A percentile compares a stretch with the other conserved stretches of the same genome.
phyloP scores from a whole-genome alignment of 2,329 filamentous ascomycete species.

The Polychaeton citri region DNA sequence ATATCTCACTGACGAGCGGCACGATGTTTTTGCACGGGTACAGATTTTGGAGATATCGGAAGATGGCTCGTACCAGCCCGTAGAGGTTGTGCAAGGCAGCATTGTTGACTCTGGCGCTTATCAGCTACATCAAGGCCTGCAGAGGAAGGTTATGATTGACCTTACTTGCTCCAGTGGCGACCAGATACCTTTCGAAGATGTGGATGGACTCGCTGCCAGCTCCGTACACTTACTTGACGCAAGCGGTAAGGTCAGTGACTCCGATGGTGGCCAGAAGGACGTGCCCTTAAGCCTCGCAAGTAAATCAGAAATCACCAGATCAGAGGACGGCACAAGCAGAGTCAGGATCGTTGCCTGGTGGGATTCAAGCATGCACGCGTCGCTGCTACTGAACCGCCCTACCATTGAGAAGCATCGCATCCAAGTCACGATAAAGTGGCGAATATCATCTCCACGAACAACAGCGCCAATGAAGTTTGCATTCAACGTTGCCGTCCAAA shows the following conservation, averaged over 20 bases:
- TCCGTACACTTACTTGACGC: slow-evolving; percentile 73
- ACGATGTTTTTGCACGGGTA: slow-evolving; percentile 78
- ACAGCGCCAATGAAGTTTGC: slow-evolving; percentile 82
- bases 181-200: slow-evolving; percentile 74
- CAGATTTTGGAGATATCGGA: slow-evolving; percentile 89
- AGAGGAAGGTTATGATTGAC: slow-evolving; percentile 74
- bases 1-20: slow-evolving; percentile 84
- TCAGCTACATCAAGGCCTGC: slow-evolving; percentile 87
- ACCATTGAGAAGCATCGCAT: slow-evolving; percentile 89
- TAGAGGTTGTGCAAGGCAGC: slow-evolving; percentile 79
- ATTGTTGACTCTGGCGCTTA: slow-evolving; percentile 81
- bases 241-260: slow-evolving; percentile 68
- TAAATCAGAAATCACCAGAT: slow-evolving; percentile 66
- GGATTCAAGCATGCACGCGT: slow-evolving; percentile 89
- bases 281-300: slow-evolving; percentile 65
- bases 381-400: slow-evolving; percentile 81
- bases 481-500: slow-evolving; percentile 67
- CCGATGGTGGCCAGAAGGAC: slow-evolving; percentile 53
- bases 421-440: slow-evolving; percentile 77
- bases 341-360: slow-evolving; percentile 84
- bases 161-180: slow-evolving; percentile 88
- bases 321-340: slow-evolving; percentile 79
- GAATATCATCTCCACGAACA: slow-evolving; percentile 69
- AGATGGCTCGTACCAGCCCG: slow-evolving; percentile 76
- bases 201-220: slow-evolving; percentile 63